Base-by-base conservation (phyloP, 1,139 yeast genomes). In the Saccharomyces hybrid region DNA sequence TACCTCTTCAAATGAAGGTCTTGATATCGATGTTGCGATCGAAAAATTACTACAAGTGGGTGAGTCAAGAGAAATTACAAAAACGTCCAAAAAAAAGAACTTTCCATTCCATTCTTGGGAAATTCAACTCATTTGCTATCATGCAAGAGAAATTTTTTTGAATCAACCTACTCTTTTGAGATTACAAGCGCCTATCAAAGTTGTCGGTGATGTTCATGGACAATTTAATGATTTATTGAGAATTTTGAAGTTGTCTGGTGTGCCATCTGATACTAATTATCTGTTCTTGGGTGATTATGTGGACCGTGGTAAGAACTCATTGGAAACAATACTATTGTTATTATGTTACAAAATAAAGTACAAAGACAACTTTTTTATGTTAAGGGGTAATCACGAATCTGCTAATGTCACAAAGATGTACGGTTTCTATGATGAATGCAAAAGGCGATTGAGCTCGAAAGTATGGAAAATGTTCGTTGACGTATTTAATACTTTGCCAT, bases 351-450 rank as follows among this genome's bases (percentile, higher is more conserved):
- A 88, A 71, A 82, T 88, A 62, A 85, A 85, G 68, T 87, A 84
- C 61, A 95, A 93, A 0, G 93, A 87, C 64, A 86, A 87, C 67
- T 86, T 88, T 63, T 88, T 87, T 71, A 80, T 88, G 81, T 73
- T 88, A 55, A 75, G 96, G 66, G 96, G 96, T 46, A 88, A 88
- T 68, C 96, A 88, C 68, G 96, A 88, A 69, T 82, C 86, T 61
- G 95, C 96, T 4, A 83, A 83, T 61, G 86, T 88, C 59, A 86
- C 95, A 31, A 85, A 84, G 69, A 88, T 88, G 66, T 88, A 88
- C 67, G 96, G 96, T 1, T 88, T 88, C 65, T 88, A 87, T 66
- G 96, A 88, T 69, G 96, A 88, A 70, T 86, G 96, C 73, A 88
- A 88, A 68, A 77, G 96, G 64, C 73, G 96, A 16, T 46, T 41